Conservation (phyloP, 2,329 filamentous ascomycete genomes). For the Penicillium sp. region DNA sequence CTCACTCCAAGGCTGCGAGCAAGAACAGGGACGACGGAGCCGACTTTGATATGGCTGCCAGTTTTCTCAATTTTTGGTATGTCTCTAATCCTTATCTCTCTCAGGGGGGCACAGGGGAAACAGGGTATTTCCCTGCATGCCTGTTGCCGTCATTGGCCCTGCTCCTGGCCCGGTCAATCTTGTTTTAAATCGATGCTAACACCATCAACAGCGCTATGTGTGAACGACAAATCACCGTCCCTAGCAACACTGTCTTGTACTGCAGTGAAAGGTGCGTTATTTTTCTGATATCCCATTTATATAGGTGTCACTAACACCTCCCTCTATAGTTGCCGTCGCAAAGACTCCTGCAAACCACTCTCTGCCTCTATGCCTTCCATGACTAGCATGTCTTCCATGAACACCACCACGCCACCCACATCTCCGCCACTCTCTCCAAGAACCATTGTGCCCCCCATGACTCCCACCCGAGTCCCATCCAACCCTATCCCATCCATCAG, state of each 20-base stretch:
- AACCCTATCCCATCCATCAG: conserved; percentile 25
- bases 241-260: conserved; percentile 57
- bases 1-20: conserved; percentile 11
- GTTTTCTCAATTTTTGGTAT: conserved; percentile 46
- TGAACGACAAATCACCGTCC: conserved; percentile 60
- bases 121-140: conserved; percentile 18
- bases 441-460: conserved; percentile 35
- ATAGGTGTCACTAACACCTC: not conserved
- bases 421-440: conserved; percentile 36
- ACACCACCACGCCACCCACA: conserved; percentile 26
- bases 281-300: conserved; percentile 1
- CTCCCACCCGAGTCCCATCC: conserved; percentile 29
- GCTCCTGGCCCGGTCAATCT: conserved; percentile 9
- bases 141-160: conserved; percentile 9
- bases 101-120: conserved; percentile 13
- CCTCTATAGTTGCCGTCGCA: conserved; percentile 41
- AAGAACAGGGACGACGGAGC: conserved; percentile 24
- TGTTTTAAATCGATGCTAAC: conserved; percentile 28
- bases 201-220: conserved; percentile 52
- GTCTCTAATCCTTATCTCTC: conserved; percentile 13
- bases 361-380: conserved; percentile 36
- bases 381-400: conserved; percentile 25
- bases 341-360: conserved; percentile 44
- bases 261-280: conserved; percentile 56
- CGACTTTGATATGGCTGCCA: conserved; percentile 40